Evolutionary conservation across 2,329 filamentous ascomycete species (phyloP).

Genomic region (Arthrinium puccinioides): DNA sequence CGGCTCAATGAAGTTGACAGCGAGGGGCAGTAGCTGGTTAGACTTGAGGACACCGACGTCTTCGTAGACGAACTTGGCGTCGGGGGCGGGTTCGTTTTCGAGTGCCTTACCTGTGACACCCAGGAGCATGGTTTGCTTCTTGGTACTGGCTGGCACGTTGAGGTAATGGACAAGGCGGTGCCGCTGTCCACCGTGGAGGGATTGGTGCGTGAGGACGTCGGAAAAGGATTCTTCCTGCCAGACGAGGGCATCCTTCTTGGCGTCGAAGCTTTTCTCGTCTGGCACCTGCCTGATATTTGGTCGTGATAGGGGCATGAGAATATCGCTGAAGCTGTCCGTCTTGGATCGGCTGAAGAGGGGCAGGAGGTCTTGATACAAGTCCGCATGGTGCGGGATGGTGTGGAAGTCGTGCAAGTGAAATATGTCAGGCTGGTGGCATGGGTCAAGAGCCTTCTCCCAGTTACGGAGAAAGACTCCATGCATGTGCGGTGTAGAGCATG

Average conservation of each 20-base stretch:
- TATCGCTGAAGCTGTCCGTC: slow-evolving; percentile 65
- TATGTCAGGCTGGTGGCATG: slow-evolving; percentile 73
- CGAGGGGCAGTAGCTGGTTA: slow-evolving; percentile 43
- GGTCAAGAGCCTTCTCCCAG: slow-evolving; percentile 57
- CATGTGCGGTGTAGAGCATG: slow-evolving; percentile 58
- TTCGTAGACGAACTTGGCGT: slow-evolving; percentile 46
- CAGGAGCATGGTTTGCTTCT: slow-evolving; percentile 49
- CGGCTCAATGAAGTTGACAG: slow-evolving; percentile 52
- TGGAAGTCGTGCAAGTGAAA: slow-evolving; percentile 68
- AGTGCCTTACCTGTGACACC: neutral
- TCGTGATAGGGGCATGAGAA: slow-evolving; percentile 59
- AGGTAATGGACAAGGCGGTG: slow-evolving; percentile 65
- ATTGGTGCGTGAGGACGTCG: slow-evolving; percentile 38
- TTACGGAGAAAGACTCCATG: slow-evolving; percentile 54
- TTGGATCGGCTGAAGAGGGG: slow-evolving; percentile 74
- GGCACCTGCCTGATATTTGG: slow-evolving; percentile 40
- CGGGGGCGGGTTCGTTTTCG: slow-evolving; percentile 25
- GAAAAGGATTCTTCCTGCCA: slow-evolving; percentile 66
- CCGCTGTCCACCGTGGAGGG: slow-evolving; percentile 61
- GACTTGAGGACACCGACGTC: slow-evolving; percentile 45
- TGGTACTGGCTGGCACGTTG: slow-evolving; percentile 46
- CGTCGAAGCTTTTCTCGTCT: slow-evolving; percentile 40
- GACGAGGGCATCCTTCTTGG: slow-evolving; percentile 60
- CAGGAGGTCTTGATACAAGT: slow-evolving; percentile 56
- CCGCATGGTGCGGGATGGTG: slow-evolving; percentile 54